Percentiles rank a stretch among this genome's conserved stretches.
These are phyloP conservation scores for Cicer yamashitae DNA, from an alignment of 306 rosid genomes.

Conservation along the genomic window DNA sequence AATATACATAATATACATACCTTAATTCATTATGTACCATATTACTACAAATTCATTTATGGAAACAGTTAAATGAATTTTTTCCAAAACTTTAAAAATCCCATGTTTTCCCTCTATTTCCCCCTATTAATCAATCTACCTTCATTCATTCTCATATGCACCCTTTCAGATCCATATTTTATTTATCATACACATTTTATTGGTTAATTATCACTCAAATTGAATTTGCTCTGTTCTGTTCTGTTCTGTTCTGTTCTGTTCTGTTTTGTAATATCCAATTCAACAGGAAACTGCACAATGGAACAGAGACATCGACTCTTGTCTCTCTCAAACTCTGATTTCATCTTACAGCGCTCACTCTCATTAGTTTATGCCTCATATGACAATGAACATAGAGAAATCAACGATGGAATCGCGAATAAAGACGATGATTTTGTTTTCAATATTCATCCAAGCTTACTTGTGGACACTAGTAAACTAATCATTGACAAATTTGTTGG, in stretches of 20 bases:
- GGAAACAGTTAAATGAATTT: too few species aligned
- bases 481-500: slow-evolving; percentile 39
- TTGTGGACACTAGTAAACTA: slow-evolving; percentile 45
- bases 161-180: too few species aligned
- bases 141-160: too few species aligned
- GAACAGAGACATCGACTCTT: slow-evolving; percentile 15
- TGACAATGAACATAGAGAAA: neutral
- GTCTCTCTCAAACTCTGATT: neutral
- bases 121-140: too few species aligned
- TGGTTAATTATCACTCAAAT: too few species aligned
- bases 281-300: slow-evolving; percentile 40
- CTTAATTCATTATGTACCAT: too few species aligned
- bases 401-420: neutral
- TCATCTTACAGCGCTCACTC: neutral
- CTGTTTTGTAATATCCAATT: neutral
- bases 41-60: too few species aligned
- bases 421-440: slow-evolving; percentile 42
- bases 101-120: too few species aligned
- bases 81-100: too few species aligned
- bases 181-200: too few species aligned
- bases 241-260: neutral
- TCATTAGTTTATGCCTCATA: neutral
- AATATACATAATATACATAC: too few species aligned
- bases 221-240: too few species aligned
- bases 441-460: slow-evolving; percentile 47